Percentiles rank a stretch among this genome's conserved stretches.
These are phyloP conservation scores for Exophiala calicioides DNA, from an alignment of 2,329 filamentous ascomycete species.

Conservation along the genomic window DNA sequence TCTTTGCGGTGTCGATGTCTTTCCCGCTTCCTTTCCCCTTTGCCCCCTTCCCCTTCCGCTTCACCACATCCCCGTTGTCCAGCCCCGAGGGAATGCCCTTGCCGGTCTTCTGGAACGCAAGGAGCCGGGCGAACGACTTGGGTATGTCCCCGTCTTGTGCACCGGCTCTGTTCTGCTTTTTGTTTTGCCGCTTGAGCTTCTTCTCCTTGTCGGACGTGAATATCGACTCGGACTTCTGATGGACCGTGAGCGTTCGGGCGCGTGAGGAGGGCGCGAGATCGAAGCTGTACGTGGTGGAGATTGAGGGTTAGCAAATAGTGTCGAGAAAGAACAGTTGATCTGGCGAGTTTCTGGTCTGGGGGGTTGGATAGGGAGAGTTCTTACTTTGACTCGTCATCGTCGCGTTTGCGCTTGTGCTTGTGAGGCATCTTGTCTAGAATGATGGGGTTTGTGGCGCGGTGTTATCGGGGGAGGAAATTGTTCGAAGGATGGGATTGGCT, in stretches of 20 bases:
- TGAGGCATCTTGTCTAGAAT: slow-evolving; percentile 67
- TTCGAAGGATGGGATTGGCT: background rate
- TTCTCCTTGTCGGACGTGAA: slow-evolving; percentile 36
- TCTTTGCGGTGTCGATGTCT: slow-evolving; percentile 28
- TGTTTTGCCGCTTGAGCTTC: slow-evolving; percentile 30
- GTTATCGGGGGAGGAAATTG: background rate
- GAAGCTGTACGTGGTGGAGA: slow-evolving; percentile 43
- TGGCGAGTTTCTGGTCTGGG: too few relatives aligned
- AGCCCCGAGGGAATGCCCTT: slow-evolving; percentile 64
- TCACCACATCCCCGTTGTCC: slow-evolving; percentile 67
- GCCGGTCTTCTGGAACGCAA: slow-evolving; percentile 68
- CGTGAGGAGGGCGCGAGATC: slow-evolving; percentile 62
- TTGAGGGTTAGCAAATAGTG: background rate
- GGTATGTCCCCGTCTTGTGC: slow-evolving; percentile 73
- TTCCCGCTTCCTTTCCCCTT: slow-evolving; percentile 46
- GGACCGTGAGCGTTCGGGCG: slow-evolving; percentile 56
- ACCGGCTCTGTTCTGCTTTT: slow-evolving; percentile 40
- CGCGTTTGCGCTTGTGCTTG: slow-evolving; percentile 71
- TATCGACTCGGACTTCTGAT: slow-evolving; percentile 42
- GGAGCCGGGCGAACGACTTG: slow-evolving; percentile 80
- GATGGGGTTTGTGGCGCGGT: background rate
- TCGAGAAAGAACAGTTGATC: slow-evolving; percentile 44
- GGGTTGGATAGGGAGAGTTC: background rate
- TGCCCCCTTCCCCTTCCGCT: slow-evolving; percentile 39
- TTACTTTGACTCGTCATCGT: slow-evolving; percentile 49